Evolutionary conservation across 1,284 basidiomycete genomes (phyloP), one percentile per base, ranked within the genome.

Genomic region (Ganoderma boninense): DNA sequence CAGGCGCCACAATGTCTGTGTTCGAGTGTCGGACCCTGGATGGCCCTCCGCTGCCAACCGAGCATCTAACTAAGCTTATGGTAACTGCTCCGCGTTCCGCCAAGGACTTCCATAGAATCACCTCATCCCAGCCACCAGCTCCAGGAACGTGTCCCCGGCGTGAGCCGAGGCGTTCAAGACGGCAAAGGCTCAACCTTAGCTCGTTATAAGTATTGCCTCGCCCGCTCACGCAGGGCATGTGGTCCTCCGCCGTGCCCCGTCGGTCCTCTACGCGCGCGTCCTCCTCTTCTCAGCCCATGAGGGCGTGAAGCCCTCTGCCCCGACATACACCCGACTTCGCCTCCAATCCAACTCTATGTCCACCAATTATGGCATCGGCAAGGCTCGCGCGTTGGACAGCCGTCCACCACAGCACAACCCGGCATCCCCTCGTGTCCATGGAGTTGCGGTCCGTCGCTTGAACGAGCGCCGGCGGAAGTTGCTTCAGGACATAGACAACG

Each of bases 401-500:
- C 23, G 49, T 62, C 63, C 65, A 56, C 40, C 52, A 35, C 61
- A 63, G 56, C 56, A 59, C 23, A 59, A 38, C 44, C 29, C n/a
- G n/a, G 54, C 46, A 29, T 62, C 62, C 13, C 29, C 61, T 7
- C 57, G 26, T 20, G 62, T 49, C 20, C 61, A 29, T 14, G 62
- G 56, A 14, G 56, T 64, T 18, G 56, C 64, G 7, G 69, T 71
- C 35, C 69, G 67, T 43, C 75, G 78, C 20, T 78, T 76, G 49
- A 74, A 83, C 71, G 84, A 87, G 72, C 80, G 80, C 56, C 81
- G 88, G 42, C 79, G 84, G 13, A 84, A 84, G 8, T 85, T 88
- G 29, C 82, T 90, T 16, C 80, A 83, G 10, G 87, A 89, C 74
- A 82, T 90, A 70, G 88, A 90, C 78, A 86, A 88, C 70, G 88